phyloP scores from a whole-genome alignment of 1,284 basidiomycete genomes.

The Pseudozyma flocculosa region DNA sequence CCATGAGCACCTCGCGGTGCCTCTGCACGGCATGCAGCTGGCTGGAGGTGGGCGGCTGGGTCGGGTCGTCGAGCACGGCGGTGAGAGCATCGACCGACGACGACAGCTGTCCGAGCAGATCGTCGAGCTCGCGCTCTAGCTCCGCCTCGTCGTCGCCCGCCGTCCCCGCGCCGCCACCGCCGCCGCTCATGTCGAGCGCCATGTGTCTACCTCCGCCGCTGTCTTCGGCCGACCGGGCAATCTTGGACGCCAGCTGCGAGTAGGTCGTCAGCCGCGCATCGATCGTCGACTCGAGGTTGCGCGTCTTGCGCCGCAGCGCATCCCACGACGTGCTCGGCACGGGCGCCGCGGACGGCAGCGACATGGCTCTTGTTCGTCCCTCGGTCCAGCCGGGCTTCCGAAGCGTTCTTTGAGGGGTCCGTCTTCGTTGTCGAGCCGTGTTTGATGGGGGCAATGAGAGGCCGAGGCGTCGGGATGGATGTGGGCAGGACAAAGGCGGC shows the following conservation, averaged over 20 bases:
- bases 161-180: slow-evolving; percentile 5
- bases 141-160: slow-evolving; percentile 35
- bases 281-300: slow-evolving; percentile 85
- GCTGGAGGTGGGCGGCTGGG: slow-evolving; percentile 75
- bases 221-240: slow-evolving; percentile 61
- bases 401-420: too few relatives aligned
- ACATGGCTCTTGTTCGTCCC: too few relatives aligned
- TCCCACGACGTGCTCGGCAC: slow-evolving; percentile 58
- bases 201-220: slow-evolving; percentile 8
- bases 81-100: slow-evolving; percentile 62
- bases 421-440: too few relatives aligned
- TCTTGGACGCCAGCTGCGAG: slow-evolving; percentile 75
- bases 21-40: slow-evolving; percentile 86
- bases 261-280: slow-evolving; percentile 87
- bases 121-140: slow-evolving; percentile 77
- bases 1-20: slow-evolving; percentile 84
- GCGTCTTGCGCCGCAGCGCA: slow-evolving; percentile 74
- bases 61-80: slow-evolving; percentile 69
- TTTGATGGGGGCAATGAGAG: too few relatives aligned
- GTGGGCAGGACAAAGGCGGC: too few relatives aligned
- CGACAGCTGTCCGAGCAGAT: slow-evolving; percentile 71
- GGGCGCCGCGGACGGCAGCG: too few relatives aligned
- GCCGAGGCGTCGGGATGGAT: too few relatives aligned
- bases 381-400: too few relatives aligned
- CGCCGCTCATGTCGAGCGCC: slow-evolving; percentile 23